Percentiles rank a stretch among this genome's conserved stretches.
These are phyloP conservation scores for Agapanthus africanus DNA, from an alignment of 106 monocot species.

Conservation along the genomic window DNA sequence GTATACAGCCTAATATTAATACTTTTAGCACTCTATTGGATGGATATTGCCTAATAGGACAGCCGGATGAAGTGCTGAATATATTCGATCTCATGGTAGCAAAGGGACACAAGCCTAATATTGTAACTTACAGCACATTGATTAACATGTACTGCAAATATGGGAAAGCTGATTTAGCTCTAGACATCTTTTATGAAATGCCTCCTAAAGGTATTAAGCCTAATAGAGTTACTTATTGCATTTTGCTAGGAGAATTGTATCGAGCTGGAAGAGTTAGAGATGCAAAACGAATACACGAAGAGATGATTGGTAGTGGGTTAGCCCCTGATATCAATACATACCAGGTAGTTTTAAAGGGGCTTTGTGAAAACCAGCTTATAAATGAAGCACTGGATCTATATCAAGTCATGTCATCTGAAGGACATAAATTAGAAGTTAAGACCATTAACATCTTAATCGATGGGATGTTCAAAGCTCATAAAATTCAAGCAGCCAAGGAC, in stretches of 20 bases:
- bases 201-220: conserved; percentile 2
- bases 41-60: conserved; percentile 12
- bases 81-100: conserved; percentile 13
- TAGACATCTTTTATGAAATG: conserved; percentile 6
- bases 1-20: conserved; percentile 12
- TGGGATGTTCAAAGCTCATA: conserved; percentile 11
- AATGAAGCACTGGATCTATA: conserved; percentile 16
- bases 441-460: conserved; percentile 14
- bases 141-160: conserved; percentile 5
- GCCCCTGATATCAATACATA: conserved; percentile 12
- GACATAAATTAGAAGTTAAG: not conserved
- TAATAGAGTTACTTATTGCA: conserved; percentile 9
- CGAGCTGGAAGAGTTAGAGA: conserved; percentile 11
- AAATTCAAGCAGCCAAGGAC: conserved; percentile 7
- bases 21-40: conserved; percentile 14
- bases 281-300: conserved; percentile 7
- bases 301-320: conserved; percentile 8
- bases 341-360: conserved; percentile 11
- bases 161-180: conserved; percentile 9
- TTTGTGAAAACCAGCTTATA: conserved; percentile 14
- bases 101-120: conserved; percentile 11
- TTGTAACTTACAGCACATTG: conserved; percentile 10
- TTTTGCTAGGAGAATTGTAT: conserved; percentile 8
- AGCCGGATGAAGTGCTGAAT: conserved; percentile 7
- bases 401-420: not conserved